These are phyloP conservation scores for Colletotrichum destructivum DNA, from an alignment of 2,329 filamentous ascomycete species.

Conservation along the genomic window DNA sequence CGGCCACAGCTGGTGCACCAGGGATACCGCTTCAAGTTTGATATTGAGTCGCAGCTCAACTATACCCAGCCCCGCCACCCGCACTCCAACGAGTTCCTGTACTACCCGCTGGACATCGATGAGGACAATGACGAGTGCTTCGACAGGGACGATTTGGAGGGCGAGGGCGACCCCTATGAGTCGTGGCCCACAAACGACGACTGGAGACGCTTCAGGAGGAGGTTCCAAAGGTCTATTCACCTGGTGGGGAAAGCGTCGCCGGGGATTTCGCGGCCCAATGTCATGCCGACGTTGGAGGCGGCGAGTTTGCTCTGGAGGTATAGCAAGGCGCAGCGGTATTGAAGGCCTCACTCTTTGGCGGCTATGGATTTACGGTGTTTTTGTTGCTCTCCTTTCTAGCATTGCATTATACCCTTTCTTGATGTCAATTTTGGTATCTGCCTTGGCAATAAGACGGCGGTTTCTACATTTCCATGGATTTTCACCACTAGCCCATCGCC, in stretches of 20 bases:
- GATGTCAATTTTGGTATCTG: background rate
- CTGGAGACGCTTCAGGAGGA: conserved; percentile 54
- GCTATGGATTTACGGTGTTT: background rate
- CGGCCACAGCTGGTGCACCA: conserved; percentile 60
- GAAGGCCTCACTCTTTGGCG: background rate
- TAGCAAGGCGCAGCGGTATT: conserved; percentile 34
- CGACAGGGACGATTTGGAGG: conserved; percentile 42
- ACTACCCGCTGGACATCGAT: conserved; percentile 54
- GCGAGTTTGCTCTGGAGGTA: conserved; percentile 44
- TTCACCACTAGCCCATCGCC: background rate
- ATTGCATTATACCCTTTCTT: conserved; percentile 25
- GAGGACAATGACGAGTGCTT: conserved; percentile 49
- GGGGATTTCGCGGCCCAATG: conserved; percentile 7
- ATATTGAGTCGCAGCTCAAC: conserved; percentile 63
- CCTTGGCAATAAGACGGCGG: background rate
- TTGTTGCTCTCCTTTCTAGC: background rate
- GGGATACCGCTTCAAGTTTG: conserved; percentile 63
- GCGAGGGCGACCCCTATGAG: conserved; percentile 52
- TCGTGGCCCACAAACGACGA: conserved; percentile 59
- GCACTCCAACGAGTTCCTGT: conserved; percentile 57
- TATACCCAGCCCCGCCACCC: conserved; percentile 58
- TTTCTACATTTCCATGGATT: too few species aligned
- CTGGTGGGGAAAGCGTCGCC: conserved; percentile 51
- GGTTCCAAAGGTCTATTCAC: conserved; percentile 53
- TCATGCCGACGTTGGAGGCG: conserved; percentile 41